phyloP scores from a whole-genome alignment of 2,329 filamentous ascomycete species.

The Sporothrix brunneoviolacea region DNA sequence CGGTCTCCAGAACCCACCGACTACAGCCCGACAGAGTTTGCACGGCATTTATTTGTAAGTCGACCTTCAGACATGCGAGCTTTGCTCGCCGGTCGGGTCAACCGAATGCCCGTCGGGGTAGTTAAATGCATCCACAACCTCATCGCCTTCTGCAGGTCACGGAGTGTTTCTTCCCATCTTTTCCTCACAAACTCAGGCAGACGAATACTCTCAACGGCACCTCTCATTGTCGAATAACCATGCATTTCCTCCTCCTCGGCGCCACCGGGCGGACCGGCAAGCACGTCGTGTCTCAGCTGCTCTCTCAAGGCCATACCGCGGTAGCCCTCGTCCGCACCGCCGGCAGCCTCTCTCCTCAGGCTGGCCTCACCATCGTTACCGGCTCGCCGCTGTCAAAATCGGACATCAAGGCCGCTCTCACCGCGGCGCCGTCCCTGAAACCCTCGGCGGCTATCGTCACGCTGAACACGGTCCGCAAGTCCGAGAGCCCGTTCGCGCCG shows the following conservation, averaged over 20 bases:
- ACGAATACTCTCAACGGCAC: too few relatives aligned
- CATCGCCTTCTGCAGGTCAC: too few relatives aligned
- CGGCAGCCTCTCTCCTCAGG: slow-evolving; percentile 20
- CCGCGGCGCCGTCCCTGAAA: slow-evolving; percentile 18
- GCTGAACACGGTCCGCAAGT: slow-evolving; percentile 33
- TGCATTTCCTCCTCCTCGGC: slow-evolving; percentile 37
- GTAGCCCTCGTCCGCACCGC: slow-evolving; percentile 32
- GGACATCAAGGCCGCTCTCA: slow-evolving; percentile 27
- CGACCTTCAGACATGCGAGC: too few relatives aligned
- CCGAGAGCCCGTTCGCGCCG: slow-evolving; percentile 34
- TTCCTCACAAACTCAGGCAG: too few relatives aligned
- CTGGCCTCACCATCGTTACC: slow-evolving; percentile 26
- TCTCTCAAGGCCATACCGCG: slow-evolving; percentile 31
- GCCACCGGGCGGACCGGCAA: slow-evolving; percentile 32
- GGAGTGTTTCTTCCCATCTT: too few relatives aligned
- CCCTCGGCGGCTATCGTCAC: slow-evolving; percentile 32
- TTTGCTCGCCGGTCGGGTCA: too few relatives aligned
- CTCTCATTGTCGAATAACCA: slow-evolving; percentile 20
- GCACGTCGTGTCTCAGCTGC: slow-evolving; percentile 33
- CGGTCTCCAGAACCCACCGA: neutral
- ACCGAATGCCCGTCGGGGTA: too few relatives aligned
- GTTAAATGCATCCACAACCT: too few relatives aligned
- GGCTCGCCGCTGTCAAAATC: slow-evolving; percentile 31
- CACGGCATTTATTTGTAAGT: too few relatives aligned
- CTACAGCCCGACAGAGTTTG: too few relatives aligned